A percentile compares a stretch with the other conserved stretches of the same genome.
Evolutionary conservation across 352 stramenopile species (phyloP).

Genomic region (Phytophthora litchii): DNA sequence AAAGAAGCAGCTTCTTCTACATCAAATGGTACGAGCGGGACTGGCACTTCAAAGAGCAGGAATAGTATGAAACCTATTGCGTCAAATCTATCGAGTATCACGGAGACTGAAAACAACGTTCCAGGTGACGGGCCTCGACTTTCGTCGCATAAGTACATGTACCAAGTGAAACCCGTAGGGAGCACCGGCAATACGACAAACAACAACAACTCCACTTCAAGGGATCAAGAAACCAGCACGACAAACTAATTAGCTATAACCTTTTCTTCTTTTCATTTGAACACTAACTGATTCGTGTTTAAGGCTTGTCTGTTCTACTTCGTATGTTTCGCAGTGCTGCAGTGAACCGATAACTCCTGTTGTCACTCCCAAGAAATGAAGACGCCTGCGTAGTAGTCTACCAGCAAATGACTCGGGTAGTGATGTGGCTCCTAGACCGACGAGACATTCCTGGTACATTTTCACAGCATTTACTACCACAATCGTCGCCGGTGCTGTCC

Average conservation of each 20-base stretch:
- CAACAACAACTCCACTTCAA: conserved; percentile 5
- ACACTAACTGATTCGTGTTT: too few species aligned
- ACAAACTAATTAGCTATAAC: conserved; percentile 1
- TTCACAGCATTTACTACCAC: conserved; percentile 11
- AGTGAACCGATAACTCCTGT: conserved; percentile 12
- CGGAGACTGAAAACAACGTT: conserved; percentile 1
- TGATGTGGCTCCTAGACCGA: conserved; percentile 15
- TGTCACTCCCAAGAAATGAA: conserved; percentile 21
- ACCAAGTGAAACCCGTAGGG: conserved; percentile 8
- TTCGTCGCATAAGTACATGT: conserved; percentile 15
- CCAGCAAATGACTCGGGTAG: conserved; percentile 16
- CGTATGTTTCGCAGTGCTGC: conserved; percentile 22
- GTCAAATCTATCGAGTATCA: neutral
- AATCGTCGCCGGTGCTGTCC: too few species aligned
- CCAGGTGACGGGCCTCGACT: too few species aligned
- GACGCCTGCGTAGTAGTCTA: conserved; percentile 17
- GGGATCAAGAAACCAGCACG: neutral
- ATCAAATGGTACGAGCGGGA: neutral
- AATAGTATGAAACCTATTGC: too few species aligned
- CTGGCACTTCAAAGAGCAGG: neutral
- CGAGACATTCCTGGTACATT: conserved; percentile 26
- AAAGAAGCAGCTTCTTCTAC: conserved; percentile 17
- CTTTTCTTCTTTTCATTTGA: too few species aligned
- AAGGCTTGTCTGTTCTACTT: too few species aligned
- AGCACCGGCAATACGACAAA: neutral